A percentile compares a stretch with the other conserved stretches of the same genome.
These are phyloP conservation scores for Friedmanniomyces endolithicus DNA, from an alignment of 495 filamentous ascomycete genomes.

Conservation along the genomic window DNA sequence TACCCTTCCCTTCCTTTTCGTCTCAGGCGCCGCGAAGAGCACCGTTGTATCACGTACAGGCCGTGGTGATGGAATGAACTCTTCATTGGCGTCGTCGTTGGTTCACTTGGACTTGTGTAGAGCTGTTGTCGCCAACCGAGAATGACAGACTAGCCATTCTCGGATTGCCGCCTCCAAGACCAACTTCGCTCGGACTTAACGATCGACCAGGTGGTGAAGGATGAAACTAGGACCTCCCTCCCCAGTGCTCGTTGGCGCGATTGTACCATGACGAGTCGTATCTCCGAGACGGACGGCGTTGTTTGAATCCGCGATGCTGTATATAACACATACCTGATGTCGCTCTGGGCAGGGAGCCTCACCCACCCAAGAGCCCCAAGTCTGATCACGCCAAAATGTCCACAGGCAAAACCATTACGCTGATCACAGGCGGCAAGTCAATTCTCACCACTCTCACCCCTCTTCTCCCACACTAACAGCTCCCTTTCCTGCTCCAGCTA, in stretches of 20 bases:
- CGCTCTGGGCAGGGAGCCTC: no score
- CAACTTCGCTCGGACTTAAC: not conserved
- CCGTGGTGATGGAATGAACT: no score
- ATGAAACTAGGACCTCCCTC: no score
- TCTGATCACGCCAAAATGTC: not conserved
- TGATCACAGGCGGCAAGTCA: not conserved
- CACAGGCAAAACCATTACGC: not conserved
- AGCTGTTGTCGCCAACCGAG: not conserved
- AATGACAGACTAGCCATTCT: not conserved
- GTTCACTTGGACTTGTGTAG: no score
- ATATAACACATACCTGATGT: no score
- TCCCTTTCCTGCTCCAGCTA: conserved; percentile 16
- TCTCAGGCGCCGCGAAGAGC: no score
- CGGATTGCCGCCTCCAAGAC: not conserved
- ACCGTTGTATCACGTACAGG: no score
- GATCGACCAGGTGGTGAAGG: not conserved
- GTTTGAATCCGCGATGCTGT: no score
- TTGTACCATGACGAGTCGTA: not conserved
- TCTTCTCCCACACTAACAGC: not conserved
- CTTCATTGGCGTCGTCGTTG: no score
- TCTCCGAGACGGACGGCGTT: not conserved
- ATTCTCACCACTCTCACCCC: not conserved
- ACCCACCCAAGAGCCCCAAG: no score
- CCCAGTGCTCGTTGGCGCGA: no score
- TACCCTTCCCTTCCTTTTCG: not conserved